Evolutionary conservation across 2,329 filamentous ascomycete genomes (phyloP).

Genomic region (Drechslera avenae): DNA sequence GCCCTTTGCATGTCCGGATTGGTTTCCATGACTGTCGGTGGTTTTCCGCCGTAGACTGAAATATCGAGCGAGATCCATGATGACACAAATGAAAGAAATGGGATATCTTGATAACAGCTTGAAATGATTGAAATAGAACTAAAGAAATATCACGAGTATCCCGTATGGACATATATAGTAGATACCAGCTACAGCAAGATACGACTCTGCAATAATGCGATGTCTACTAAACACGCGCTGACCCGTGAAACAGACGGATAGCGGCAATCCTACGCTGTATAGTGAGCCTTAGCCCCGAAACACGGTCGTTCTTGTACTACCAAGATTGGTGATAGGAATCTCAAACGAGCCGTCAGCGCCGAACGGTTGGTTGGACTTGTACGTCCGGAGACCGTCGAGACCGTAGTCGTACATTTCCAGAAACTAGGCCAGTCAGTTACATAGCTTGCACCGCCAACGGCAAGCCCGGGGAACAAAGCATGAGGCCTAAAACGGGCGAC

Average conservation of each 20-base stretch:
- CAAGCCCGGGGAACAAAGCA: background rate
- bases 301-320: background rate
- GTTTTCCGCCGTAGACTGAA: slow-evolving; percentile 22
- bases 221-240: slow-evolving; percentile 5
- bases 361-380: slow-evolving; percentile 2
- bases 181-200: background rate
- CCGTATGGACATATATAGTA: slow-evolving; percentile 3
- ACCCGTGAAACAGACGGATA: background rate
- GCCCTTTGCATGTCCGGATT: background rate
- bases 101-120: background rate
- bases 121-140: background rate
- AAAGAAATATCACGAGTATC: background rate
- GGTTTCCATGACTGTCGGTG: background rate
- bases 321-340: background rate
- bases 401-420: background rate
- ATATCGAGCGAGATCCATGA: slow-evolving; percentile 28
- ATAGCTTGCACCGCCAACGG: background rate
- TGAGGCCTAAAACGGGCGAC: background rate
- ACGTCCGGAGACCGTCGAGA: background rate
- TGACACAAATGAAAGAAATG: background rate
- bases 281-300: slow-evolving; percentile 7
- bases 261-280: background rate
- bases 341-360: background rate
- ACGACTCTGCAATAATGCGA: background rate
- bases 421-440: slow-evolving; percentile 2